Conservation (phyloP, 179 eudicot species). For the Amaranthus tricolor region DNA sequence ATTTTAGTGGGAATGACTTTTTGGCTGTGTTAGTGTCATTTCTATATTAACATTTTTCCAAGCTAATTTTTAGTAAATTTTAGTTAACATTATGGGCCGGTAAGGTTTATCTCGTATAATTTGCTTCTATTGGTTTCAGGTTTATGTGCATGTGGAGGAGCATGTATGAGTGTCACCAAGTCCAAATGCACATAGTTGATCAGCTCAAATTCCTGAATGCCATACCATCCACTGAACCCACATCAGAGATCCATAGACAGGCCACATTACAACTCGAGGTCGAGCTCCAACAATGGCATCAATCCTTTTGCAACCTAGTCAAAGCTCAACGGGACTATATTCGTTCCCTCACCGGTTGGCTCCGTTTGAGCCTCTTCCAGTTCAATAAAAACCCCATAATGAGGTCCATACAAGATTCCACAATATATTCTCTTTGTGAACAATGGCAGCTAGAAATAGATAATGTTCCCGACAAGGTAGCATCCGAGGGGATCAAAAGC, state of each 20-base stretch:
- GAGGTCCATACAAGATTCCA: constrained; percentile 58
- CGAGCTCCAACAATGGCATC: constrained; percentile 90
- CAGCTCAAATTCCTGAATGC: constrained; percentile 78
- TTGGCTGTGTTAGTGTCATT: too few relatives aligned
- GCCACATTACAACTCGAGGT: constrained; percentile 90
- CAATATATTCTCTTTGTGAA: constrained; percentile 83
- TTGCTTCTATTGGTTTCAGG: constrained; percentile 31
- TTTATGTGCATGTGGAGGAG: constrained; percentile 94
- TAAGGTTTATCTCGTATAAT: too few relatives aligned
- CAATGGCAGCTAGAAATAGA: constrained; percentile 79
- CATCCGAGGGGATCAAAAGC: constrained; percentile 84
- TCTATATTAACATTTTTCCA: too few relatives aligned
- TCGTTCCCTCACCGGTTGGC: constrained; percentile 87
- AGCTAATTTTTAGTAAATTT: too few relatives aligned
- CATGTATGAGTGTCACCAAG: constrained; percentile 93
- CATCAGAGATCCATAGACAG: constrained; percentile 85
- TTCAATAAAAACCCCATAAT: constrained; percentile 48
- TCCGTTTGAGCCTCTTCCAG: constrained; percentile 88
- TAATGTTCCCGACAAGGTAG: constrained; percentile 81
- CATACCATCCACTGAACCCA: constrained; percentile 61
- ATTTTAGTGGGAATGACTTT: too few relatives aligned
- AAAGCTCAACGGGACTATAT: constrained; percentile 75
- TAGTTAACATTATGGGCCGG: too few relatives aligned
- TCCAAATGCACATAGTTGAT: constrained; percentile 85
- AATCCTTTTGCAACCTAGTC: constrained; percentile 68